Evolutionary conservation across 805 yeast genomes (phyloP).

Genomic region (Candida sithepensis): DNA sequence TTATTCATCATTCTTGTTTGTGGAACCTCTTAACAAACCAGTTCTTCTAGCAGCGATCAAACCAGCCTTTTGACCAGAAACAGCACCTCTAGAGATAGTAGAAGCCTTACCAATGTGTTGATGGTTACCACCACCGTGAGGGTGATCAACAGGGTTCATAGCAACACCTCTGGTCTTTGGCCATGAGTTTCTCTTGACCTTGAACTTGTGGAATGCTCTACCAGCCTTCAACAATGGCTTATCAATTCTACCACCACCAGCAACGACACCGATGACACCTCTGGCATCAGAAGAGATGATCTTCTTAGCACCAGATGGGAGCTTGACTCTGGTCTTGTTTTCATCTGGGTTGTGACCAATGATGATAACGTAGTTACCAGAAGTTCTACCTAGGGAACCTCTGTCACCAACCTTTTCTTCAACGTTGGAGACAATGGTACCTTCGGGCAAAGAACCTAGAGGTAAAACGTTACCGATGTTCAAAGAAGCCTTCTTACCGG

Average conservation of each 20-base stretch:
- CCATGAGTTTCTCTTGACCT: constrained; percentile 99
- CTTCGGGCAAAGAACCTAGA: constrained; percentile 96
- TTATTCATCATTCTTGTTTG: constrained; percentile 45
- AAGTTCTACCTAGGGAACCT: constrained; percentile 99
- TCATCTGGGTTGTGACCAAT: constrained; percentile 99
- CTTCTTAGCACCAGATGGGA: constrained; percentile 99
- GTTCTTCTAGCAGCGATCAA: constrained; percentile 99
- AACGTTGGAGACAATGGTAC: constrained; percentile 97
- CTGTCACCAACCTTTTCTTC: constrained; percentile 99
- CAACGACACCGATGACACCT: constrained; percentile 99
- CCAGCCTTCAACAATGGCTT: constrained; percentile 99
- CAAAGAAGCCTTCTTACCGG: constrained; percentile 97
- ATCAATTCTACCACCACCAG: constrained; percentile 99
- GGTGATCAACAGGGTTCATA: constrained; percentile 99
- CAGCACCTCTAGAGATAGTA: constrained; percentile 98
- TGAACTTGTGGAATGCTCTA: constrained; percentile 99
- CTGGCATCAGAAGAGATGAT: constrained; percentile 92
- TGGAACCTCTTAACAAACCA: constrained; percentile 99
- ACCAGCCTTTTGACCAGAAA: constrained; percentile 99
- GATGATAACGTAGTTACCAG: constrained; percentile 98
- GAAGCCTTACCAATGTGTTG: constrained; percentile 99
- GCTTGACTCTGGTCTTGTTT: constrained; percentile 98
- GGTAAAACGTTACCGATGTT: constrained; percentile 97
- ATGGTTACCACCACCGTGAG: constrained; percentile 99
- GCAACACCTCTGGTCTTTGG: constrained; percentile 99